Conservation (phyloP, 2,329 filamentous ascomycete genomes). For the Exophiala oligosperma region DNA sequence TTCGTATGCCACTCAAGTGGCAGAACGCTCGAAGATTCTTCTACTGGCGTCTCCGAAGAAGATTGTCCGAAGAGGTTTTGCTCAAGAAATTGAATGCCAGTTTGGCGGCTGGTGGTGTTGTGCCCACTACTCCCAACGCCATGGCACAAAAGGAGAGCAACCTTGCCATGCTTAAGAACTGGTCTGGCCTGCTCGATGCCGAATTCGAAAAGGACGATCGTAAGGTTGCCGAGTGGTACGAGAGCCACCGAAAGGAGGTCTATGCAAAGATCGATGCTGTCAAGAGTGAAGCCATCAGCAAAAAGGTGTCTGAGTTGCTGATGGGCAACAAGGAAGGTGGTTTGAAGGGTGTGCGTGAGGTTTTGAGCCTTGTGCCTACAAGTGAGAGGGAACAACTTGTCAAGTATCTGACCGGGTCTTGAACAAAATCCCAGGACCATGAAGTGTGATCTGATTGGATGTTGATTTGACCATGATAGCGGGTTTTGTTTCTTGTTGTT, state of each 20-base stretch:
- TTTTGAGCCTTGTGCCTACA: constrained; percentile 82
- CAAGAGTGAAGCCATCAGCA: constrained; percentile 71
- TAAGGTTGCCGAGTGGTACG: constrained; percentile 90
- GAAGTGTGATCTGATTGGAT: background rate
- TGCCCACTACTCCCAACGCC: constrained; percentile 39
- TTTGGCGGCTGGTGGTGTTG: constrained; percentile 34
- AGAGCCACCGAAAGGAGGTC: constrained; percentile 84
- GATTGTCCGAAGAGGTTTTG: constrained; percentile 96
- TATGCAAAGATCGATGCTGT: constrained; percentile 81
- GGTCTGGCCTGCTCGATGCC: constrained; percentile 67
- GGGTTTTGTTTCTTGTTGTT: background rate
- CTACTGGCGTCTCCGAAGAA: constrained; percentile 97
- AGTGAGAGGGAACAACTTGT: constrained; percentile 84
- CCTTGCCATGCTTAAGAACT: constrained; percentile 75
- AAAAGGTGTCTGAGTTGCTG: constrained; percentile 68
- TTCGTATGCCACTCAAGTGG: constrained; percentile 83
- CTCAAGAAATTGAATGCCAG: constrained; percentile 76
- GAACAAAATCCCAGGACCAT: background rate
- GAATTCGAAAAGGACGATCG: constrained; percentile 78
- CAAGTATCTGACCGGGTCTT: constrained; percentile 45
- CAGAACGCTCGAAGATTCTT: constrained; percentile 91
- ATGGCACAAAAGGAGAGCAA: constrained; percentile 62
- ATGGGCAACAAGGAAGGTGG: constrained; percentile 66
- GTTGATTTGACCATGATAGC: background rate
- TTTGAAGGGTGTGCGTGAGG: constrained; percentile 82